Evolutionary conservation across 176 grass and related monocot genomes (phyloP).

Genomic region (Zea mays): Zm-B73-REFERENCE-NAM-5.0 NC_050105.1:97820001-97820500

Average conservation of each 20-base stretch:
- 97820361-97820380: not conserved
- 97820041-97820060: slow-evolving; percentile 61
- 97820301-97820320: slow-evolving; percentile 49
- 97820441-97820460: slow-evolving; percentile 5
- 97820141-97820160: slow-evolving; percentile 22
- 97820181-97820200: slow-evolving; percentile 54
- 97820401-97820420: not conserved
- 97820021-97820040: slow-evolving; percentile 43
- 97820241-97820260: slow-evolving; percentile 96
- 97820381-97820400: not conserved
- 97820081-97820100: slow-evolving; percentile 40
- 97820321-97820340: not conserved
- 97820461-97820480: not conserved
- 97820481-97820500: slow-evolving; percentile 14
- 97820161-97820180: slow-evolving; percentile 31
- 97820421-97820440: slow-evolving; percentile 7
- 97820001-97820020: slow-evolving; percentile 61
- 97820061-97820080: slow-evolving; percentile 69
- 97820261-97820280: slow-evolving; percentile 81
- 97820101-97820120: not conserved
- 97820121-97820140: slow-evolving; percentile 32
- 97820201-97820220: slow-evolving; percentile 91
- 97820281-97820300: slow-evolving; percentile 97
- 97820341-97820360: not conserved
- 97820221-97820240: slow-evolving; percentile 94